These are phyloP conservation scores for Alternaria longipes DNA, from an alignment of 2,329 filamentous ascomycete genomes.

Conservation along the genomic window DNA sequence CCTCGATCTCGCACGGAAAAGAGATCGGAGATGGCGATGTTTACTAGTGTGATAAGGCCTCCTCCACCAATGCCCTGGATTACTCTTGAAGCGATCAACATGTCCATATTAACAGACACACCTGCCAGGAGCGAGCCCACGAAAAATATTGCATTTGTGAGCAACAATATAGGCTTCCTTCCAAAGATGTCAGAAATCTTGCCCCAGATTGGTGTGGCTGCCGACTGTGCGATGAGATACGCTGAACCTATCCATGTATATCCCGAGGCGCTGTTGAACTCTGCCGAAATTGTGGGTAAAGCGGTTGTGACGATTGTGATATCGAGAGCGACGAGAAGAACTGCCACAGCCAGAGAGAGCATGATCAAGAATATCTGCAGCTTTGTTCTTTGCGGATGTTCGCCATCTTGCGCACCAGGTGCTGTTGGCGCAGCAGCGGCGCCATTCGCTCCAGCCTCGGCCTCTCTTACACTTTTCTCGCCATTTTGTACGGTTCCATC, in stretches of 20 bases:
- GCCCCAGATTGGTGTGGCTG: slow-evolving; percentile 66
- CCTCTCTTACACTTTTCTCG: slow-evolving; percentile 8
- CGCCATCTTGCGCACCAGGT: slow-evolving; percentile 31
- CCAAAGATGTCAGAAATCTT: slow-evolving; percentile 75
- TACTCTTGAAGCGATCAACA: slow-evolving; percentile 69
- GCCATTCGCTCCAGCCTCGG: slow-evolving; percentile 12
- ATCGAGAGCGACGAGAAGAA: slow-evolving; percentile 69
- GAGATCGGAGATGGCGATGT: slow-evolving; percentile 70
- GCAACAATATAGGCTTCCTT: slow-evolving; percentile 68
- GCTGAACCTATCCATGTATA: slow-evolving; percentile 65
- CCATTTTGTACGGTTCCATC: slow-evolving; percentile 11
- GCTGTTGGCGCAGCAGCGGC: slow-evolving; percentile 21
- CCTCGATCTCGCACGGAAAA: slow-evolving; percentile 68
- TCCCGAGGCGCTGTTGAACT: slow-evolving; percentile 60
- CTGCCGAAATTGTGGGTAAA: slow-evolving; percentile 66
- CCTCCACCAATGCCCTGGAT: slow-evolving; percentile 72
- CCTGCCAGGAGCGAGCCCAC: slow-evolving; percentile 69
- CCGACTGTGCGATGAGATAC: slow-evolving; percentile 60
- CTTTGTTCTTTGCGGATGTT: slow-evolving; percentile 46
- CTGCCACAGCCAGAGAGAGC: slow-evolving; percentile 61
- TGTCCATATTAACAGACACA: slow-evolving; percentile 65
- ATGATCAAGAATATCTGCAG: slow-evolving; percentile 60
- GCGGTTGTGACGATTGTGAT: slow-evolving; percentile 71
- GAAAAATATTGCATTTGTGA: slow-evolving; percentile 70
- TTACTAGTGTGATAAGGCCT: slow-evolving; percentile 69